Percentiles rank a stretch among this genome's conserved stretches.
phyloP scores from a whole-genome alignment of 2,329 filamentous ascomycete genomes.

The Pezicula rhizophila region DNA sequence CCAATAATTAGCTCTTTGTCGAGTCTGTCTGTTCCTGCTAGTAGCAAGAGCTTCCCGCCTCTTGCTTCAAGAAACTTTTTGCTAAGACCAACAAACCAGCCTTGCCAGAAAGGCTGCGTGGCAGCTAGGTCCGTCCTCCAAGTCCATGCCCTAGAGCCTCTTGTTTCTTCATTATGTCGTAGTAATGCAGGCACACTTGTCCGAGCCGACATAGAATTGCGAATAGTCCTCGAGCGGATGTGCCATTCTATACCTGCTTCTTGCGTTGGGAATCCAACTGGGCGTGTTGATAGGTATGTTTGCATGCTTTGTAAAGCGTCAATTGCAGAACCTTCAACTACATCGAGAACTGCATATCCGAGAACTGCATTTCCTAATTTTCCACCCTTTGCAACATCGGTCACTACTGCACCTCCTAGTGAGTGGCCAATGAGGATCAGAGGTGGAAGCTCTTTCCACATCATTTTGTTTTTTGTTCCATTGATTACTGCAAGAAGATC shows the following conservation, averaged over 20 bases:
- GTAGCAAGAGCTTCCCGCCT: slow-evolving; percentile 76
- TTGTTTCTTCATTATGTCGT: slow-evolving; percentile 36
- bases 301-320: slow-evolving; percentile 94
- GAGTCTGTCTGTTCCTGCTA: slow-evolving; percentile 83
- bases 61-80: slow-evolving; percentile 77
- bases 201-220: slow-evolving; percentile 76
- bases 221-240: slow-evolving; percentile 77
- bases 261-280: slow-evolving; percentile 69
- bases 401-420: slow-evolving; percentile 85
- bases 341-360: slow-evolving; percentile 86
- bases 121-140: slow-evolving; percentile 82
- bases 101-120: slow-evolving; percentile 89
- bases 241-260: slow-evolving; percentile 90
- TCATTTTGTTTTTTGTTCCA: slow-evolving; percentile 60
- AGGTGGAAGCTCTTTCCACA: slow-evolving; percentile 68
- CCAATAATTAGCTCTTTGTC: slow-evolving; percentile 92
- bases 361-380: slow-evolving; percentile 63
- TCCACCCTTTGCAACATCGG: slow-evolving; percentile 67
- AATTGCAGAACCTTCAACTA: slow-evolving; percentile 93
- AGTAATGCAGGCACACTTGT: slow-evolving; percentile 82
- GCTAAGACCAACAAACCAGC: slow-evolving; percentile 85
- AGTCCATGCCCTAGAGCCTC: slow-evolving; percentile 44
- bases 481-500: slow-evolving; percentile 69
- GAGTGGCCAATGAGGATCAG: slow-evolving; percentile 86
- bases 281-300: slow-evolving; percentile 77